A percentile compares a stretch with the other conserved stretches of the same genome.
Conservation (phyloP, 148 eudicot genomes). For the Rheum nobile region DNA sequence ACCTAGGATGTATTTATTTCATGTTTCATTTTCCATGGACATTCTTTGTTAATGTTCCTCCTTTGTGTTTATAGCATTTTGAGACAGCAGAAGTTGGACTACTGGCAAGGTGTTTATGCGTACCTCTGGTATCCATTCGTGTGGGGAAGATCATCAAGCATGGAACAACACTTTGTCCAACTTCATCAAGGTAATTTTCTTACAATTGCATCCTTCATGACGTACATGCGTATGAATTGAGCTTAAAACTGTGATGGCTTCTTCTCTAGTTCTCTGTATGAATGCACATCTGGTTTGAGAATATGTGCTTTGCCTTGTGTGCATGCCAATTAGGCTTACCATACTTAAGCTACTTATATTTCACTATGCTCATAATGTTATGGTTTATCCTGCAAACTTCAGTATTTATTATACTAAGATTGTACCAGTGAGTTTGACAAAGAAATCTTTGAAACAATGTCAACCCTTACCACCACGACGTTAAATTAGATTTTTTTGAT, state of each 20-base stretch:
- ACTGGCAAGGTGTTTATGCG: constrained; percentile 83
- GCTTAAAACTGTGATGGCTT: not conserved
- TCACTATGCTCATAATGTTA: not conserved
- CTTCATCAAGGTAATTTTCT: constrained; percentile 39
- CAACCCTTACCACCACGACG: not conserved
- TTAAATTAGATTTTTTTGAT: too few relatives aligned
- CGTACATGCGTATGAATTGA: not conserved
- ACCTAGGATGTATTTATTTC: not conserved
- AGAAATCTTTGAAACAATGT: not conserved
- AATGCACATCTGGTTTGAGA: not conserved
- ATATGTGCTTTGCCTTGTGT: not conserved
- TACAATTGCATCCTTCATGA: not conserved
- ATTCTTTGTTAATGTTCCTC: not conserved
- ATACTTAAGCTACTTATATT: not conserved
- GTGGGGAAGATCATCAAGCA: constrained; percentile 82
- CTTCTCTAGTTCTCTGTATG: not conserved
- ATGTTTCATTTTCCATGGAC: too few relatives aligned
- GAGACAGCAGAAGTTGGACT: constrained; percentile 84
- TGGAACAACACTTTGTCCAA: constrained; percentile 63
- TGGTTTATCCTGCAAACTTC: not conserved
- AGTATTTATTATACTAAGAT: not conserved
- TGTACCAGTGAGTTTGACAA: not conserved
- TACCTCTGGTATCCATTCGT: constrained; percentile 81
- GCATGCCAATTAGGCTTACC: not conserved
- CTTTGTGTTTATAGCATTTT: constrained; percentile 46